Percentiles rank a stretch among this genome's conserved stretches.
Conservation (phyloP, 2,329 filamentous ascomycete species). For the Exophiala sp. region DNA sequence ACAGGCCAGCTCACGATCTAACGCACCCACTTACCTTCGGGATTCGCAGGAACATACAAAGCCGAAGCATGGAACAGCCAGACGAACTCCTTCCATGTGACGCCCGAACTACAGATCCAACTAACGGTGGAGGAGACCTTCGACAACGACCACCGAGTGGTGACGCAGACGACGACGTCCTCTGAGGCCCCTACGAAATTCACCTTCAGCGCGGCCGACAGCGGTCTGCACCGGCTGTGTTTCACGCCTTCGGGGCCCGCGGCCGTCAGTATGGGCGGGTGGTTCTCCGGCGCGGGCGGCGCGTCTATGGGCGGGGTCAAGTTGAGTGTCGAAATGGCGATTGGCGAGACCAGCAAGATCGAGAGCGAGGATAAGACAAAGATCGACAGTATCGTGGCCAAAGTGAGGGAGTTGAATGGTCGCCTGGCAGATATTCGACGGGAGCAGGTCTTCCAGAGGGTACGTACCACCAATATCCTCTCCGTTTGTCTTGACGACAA, state of each 20-base stretch:
- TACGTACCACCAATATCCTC: too few relatives aligned
- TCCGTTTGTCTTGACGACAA: too few relatives aligned
- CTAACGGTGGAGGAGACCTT: slow-evolving; percentile 95
- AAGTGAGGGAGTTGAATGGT: slow-evolving; percentile 82
- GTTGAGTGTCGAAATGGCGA: slow-evolving; percentile 80
- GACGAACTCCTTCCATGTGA: slow-evolving; percentile 61
- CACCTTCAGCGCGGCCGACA: slow-evolving; percentile 89
- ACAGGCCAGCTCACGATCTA: too few relatives aligned
- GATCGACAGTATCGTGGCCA: slow-evolving; percentile 79
- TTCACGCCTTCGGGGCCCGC: slow-evolving; percentile 76
- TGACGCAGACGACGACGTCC: slow-evolving; percentile 60
- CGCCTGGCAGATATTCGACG: slow-evolving; percentile 80
- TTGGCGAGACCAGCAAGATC: slow-evolving; percentile 90
- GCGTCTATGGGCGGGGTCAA: slow-evolving; percentile 70
- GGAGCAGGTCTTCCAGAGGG: slow-evolving; percentile 94
- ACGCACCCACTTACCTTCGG: too few relatives aligned
- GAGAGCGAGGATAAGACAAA: slow-evolving; percentile 91
- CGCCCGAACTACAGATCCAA: slow-evolving; percentile 72
- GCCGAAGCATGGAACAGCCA: slow-evolving; percentile 77
- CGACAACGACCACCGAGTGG: slow-evolving; percentile 94
- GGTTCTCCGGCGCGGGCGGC: slow-evolving; percentile 65
- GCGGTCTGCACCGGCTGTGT: slow-evolving; percentile 94
- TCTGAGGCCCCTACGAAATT: slow-evolving; percentile 73
- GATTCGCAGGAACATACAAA: slow-evolving; percentile 67
- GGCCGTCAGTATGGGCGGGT: slow-evolving; percentile 59